These are phyloP conservation scores for Craterostigma plantagineum DNA, from an alignment of 257 asterid genomes.

Conservation along the genomic window DNA sequence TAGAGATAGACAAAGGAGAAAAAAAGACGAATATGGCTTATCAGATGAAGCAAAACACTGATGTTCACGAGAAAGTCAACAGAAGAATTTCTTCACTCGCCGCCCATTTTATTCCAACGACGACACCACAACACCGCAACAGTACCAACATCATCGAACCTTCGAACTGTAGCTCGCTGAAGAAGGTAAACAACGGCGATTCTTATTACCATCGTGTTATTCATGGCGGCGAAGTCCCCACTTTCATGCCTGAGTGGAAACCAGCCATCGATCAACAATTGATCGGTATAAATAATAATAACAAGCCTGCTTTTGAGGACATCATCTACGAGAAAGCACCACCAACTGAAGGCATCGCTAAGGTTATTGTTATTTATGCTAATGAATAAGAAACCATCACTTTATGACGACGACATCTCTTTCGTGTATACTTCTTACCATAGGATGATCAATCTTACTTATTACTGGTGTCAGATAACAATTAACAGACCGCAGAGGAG, in stretches of 20 bases:
- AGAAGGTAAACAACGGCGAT: too few species aligned
- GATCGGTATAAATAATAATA: too few species aligned
- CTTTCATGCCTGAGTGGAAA: slow-evolving; percentile 49
- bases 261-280: slow-evolving; percentile 48
- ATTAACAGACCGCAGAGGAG: slow-evolving; percentile 89
- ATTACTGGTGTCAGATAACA: slow-evolving; percentile 33
- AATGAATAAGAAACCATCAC: too few species aligned
- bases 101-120: slow-evolving; percentile 46
- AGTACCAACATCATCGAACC: too few species aligned
- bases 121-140: slow-evolving; percentile 9
- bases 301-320: slow-evolving; percentile 53
- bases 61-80: slow-evolving; percentile 16
- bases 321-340: slow-evolving; percentile 74
- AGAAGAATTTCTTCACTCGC: slow-evolving; percentile 46
- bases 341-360: slow-evolving; percentile 69
- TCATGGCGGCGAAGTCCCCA: slow-evolving; percentile 61
- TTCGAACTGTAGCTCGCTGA: slow-evolving; percentile 43
- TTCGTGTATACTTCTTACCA: too few species aligned
- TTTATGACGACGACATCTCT: too few species aligned
- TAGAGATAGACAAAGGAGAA: too few species aligned
- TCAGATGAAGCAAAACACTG: slow-evolving; percentile 9
- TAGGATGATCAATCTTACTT: neutral
- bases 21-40: too few species aligned
- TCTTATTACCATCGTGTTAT: too few species aligned
- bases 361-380: too few species aligned